Conservation (phyloP, 208 protist species). For the Blastocrithidia nonstop region DNA sequence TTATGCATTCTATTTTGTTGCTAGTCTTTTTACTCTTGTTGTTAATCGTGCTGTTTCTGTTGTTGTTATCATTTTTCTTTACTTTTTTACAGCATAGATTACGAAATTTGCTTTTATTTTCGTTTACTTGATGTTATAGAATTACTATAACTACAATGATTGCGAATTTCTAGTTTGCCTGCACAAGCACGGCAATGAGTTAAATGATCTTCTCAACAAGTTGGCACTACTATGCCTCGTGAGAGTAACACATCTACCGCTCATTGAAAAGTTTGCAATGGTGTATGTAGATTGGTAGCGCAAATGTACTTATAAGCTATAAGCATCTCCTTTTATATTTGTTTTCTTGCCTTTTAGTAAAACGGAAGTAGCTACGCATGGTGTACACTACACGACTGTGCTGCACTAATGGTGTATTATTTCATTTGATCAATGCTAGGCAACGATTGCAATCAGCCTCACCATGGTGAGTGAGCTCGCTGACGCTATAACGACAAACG, state of each 20-base stretch:
- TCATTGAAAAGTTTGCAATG: slow-evolving; percentile 22
- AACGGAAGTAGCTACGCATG: slow-evolving; percentile 42
- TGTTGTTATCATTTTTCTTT: not conserved
- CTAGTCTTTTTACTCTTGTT: not conserved
- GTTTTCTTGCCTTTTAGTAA: slow-evolving; percentile 12
- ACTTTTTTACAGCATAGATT: too few relatives aligned
- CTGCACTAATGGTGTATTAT: slow-evolving; percentile 15
- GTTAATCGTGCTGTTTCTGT: not conserved
- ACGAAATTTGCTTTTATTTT: too few relatives aligned
- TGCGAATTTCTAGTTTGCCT: too few relatives aligned
- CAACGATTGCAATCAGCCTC: slow-evolving; percentile 69
- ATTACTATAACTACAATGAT: too few relatives aligned
- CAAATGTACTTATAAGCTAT: slow-evolving; percentile 22
- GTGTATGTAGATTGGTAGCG: slow-evolving; percentile 24
- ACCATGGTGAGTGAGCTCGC: slow-evolving; percentile 49
- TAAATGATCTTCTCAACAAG: slow-evolving; percentile 16
- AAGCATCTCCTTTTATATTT: slow-evolving; percentile 26
- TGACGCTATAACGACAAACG: slow-evolving; percentile 61
- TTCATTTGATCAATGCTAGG: slow-evolving; percentile 20
- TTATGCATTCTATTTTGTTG: not conserved
- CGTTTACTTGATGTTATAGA: too few relatives aligned
- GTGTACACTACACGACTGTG: slow-evolving; percentile 43
- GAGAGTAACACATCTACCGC: slow-evolving; percentile 51
- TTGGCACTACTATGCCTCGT: slow-evolving; percentile 32
- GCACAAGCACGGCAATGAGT: not conserved